Evolutionary conservation across 2,329 filamentous ascomycete genomes (phyloP), one percentile per base, ranked within the genome.

Genomic region (Diatrype stigma): DNA sequence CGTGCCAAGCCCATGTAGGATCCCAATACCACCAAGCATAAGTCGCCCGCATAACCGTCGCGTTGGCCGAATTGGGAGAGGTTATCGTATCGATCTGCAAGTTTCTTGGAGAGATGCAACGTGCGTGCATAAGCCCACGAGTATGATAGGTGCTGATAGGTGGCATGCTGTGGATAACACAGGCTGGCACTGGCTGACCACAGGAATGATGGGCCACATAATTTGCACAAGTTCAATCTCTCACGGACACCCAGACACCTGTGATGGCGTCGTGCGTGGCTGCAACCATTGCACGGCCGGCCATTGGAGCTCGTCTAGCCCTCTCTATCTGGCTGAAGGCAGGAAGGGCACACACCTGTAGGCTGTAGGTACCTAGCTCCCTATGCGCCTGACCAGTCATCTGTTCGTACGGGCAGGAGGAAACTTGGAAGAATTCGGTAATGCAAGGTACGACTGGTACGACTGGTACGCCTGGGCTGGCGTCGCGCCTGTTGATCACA

Each of bases 251-350:
- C 56, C 51, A 44, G 54, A 51, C 54, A 48, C 51, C 56, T 48
- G 51, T 47, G 47, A 51, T 54, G 49, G 58, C 51, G 51, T 51
- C 57, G 49, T 58, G 50, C 47, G 61, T 59, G 60, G 60, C 58
- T 65, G 61, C 60, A 62, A 65, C n/a, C 63, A 61, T 63, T 51
- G 55, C 60, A 62, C 63, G 64, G 60, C 63, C 60, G 62, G 61
- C 62, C 59, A 52, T 60, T 58, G 59, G 56, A 56, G 52, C 51
- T 60, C 58, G 55, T 60, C 54, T 56, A 57, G 57, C 52, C 56
- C 34, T 59, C 58, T 16, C 21, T 19, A 21, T 21, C 37, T 40
- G 37, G 8, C 19, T 40, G 37, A 17, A 17, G 19, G 19, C 8
- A 17, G 37, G 37, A 17, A 17, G 19, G 19, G 6, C 19, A 17